Evolutionary conservation across 805 yeast genomes (phyloP).

Genomic region (Candida mattraensis): DNA sequence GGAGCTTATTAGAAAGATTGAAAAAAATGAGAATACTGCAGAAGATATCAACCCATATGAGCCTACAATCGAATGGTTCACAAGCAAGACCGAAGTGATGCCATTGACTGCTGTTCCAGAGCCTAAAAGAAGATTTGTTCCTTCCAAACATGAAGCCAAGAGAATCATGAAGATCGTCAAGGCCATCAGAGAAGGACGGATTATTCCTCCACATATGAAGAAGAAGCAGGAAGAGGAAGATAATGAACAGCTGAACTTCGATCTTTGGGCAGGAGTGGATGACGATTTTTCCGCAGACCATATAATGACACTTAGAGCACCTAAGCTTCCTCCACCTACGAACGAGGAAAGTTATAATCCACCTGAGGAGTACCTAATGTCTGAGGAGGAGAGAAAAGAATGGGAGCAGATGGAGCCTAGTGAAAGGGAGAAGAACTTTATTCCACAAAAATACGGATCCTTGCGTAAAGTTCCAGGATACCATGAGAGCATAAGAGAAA

Average conservation of each 20-base stretch:
- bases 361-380: constrained; percentile 88
- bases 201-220: constrained; percentile 69
- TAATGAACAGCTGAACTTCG: constrained; percentile 57
- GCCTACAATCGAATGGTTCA: constrained; percentile 95
- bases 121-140: constrained; percentile 95
- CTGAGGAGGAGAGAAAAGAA: constrained; percentile 70
- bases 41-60: constrained; percentile 84
- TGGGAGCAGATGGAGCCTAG: constrained; percentile 71
- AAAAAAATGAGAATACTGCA: constrained; percentile 79
- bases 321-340: constrained; percentile 93
- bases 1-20: constrained; percentile 83
- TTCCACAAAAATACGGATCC: constrained; percentile 80
- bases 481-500: constrained; percentile 78
- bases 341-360: constrained; percentile 97
- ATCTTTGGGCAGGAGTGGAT: constrained; percentile 82
- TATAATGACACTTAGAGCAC: constrained; percentile 90
- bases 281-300: constrained; percentile 63
- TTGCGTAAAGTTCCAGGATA: constrained; percentile 94
- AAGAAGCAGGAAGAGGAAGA: constrained; percentile 50
- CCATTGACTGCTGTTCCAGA: constrained; percentile 94
- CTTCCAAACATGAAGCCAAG: constrained; percentile 96
- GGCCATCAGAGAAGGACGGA: constrained; percentile 95
- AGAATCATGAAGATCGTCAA: constrained; percentile 93
- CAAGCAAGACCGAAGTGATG: constrained; percentile 79
- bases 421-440: constrained; percentile 74